Base-by-base conservation (phyloP, 495 filamentous ascomycete species). In the Cercophora newfieldiana region DNA sequence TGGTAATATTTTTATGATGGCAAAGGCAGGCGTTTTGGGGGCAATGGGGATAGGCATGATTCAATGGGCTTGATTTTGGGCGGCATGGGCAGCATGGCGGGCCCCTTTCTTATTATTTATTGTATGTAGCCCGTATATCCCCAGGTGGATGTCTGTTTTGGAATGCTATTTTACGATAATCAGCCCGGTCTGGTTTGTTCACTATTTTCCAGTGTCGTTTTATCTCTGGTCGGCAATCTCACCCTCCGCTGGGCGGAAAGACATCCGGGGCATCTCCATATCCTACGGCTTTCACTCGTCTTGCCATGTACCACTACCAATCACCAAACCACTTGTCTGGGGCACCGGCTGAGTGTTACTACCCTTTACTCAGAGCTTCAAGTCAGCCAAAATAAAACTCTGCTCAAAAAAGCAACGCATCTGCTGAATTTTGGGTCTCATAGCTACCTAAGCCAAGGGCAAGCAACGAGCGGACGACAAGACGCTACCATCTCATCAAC, bases 1-100 rank as follows among this genome's bases (percentile, higher is more conserved):
- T 81, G 78, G 80, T 81, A 64, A 25, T 21, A n/a, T 44, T 2
- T 44, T 14, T 44, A 8, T 6, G 2, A 14, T 6, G 37, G 37
- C 4, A 44, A 44, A 44, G 37, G 37, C 37, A 16, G 37, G 37
- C 37, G 37, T 33, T 14, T 44, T 44, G 37, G 37, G 37, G 18
- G 37, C 37, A 44, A 44, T 16, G 18, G 37, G 37, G 37, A 14
- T 14, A 44, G n/a, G 37, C 37, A 44, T 44, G 37, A 44, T 44
- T 44, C 37, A 44, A 5, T 33, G 37, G 37, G 18, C 37, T 44
- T 14, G 37, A 33, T 14, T 44, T 44, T 44, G 37, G 37, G 37
- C 37, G 3, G 37, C 12, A 44, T 6, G 37, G 37, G n/a, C 12
- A 44, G 37, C 37, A 44, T 44, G 10, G 10, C 37, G 12, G 37